Evolutionary conservation across 2,329 filamentous ascomycete species (phyloP).

Genomic region (Fusarium fujikuroi): DNA sequence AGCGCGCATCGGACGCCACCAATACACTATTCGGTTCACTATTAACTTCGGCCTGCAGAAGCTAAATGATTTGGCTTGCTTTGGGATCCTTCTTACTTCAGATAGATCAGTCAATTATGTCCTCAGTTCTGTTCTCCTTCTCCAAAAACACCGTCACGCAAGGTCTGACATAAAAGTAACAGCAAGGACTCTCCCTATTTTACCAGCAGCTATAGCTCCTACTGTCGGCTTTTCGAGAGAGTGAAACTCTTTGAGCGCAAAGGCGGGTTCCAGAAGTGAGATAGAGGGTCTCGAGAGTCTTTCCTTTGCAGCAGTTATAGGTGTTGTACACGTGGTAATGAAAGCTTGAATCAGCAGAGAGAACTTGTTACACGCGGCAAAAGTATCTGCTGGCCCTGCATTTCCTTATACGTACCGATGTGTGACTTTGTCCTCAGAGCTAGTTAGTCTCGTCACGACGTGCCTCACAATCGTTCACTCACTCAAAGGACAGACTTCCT

Average conservation of each 20-base stretch:
- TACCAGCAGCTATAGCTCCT: not conserved
- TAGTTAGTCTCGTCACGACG: not conserved
- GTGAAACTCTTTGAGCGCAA: not conserved
- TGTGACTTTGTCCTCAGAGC: not conserved
- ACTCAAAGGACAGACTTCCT: not conserved
- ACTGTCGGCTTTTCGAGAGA: not conserved
- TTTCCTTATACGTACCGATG: not conserved
- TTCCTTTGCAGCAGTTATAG: not conserved
- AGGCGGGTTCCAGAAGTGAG: not conserved
- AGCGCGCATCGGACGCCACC: not conserved
- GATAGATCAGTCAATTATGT: too few relatives aligned
- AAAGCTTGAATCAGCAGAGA: too few relatives aligned
- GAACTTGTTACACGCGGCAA: not conserved
- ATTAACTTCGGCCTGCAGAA: not conserved
- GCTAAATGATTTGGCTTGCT: not conserved
- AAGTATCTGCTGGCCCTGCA: not conserved
- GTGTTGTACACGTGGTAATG: too few relatives aligned
- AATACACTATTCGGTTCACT: not conserved
- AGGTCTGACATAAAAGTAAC: not conserved
- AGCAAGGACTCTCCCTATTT: accelerated
- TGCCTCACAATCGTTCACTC: not conserved
- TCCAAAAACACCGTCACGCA: not conserved
- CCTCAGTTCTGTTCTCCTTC: not conserved
- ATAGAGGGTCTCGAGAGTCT: not conserved
- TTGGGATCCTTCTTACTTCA: not conserved